A percentile compares a stretch with the other conserved stretches of the same genome.
Conservation (phyloP, 2,329 filamentous ascomycete species). For the Fusarium sarcochroum region DNA sequence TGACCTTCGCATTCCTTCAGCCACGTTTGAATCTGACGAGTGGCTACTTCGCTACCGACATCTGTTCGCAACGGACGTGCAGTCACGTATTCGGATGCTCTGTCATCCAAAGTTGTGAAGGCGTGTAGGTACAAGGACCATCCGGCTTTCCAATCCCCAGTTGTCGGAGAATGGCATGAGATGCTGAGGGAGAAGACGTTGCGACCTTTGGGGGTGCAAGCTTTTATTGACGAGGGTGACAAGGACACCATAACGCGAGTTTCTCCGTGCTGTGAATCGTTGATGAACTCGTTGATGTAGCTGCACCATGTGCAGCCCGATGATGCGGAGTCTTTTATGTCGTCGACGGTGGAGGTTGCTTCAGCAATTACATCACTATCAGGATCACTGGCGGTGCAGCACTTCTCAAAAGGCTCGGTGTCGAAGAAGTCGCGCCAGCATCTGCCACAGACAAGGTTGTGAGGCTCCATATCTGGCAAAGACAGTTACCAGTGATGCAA, state of each 20-base stretch:
- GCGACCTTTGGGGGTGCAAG: neutral
- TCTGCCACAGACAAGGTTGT: neutral
- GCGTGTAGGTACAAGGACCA: neutral
- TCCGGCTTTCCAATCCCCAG: too few relatives aligned
- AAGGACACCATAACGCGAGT: neutral
- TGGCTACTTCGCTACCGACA: neutral
- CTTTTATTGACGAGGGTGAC: neutral
- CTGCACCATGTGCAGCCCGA: neutral
- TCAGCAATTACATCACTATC: too few relatives aligned
- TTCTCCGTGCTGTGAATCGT: neutral
- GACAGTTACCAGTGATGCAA: too few relatives aligned
- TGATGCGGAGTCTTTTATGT: neutral
- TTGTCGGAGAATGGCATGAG: neutral
- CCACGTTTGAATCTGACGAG: neutral
- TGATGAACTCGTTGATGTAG: neutral
- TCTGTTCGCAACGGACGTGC: neutral
- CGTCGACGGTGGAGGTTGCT: neutral
- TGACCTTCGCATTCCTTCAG: neutral
- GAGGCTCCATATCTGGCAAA: neutral
- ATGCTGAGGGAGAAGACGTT: neutral
- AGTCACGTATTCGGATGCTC: neutral
- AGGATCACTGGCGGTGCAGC: neutral
- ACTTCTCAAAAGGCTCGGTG: neutral
- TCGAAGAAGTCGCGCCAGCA: neutral
- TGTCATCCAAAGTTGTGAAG: neutral